Evolutionary conservation across 441 rosid genomes (phyloP).

Genomic region (Hura crepitans): DNA sequence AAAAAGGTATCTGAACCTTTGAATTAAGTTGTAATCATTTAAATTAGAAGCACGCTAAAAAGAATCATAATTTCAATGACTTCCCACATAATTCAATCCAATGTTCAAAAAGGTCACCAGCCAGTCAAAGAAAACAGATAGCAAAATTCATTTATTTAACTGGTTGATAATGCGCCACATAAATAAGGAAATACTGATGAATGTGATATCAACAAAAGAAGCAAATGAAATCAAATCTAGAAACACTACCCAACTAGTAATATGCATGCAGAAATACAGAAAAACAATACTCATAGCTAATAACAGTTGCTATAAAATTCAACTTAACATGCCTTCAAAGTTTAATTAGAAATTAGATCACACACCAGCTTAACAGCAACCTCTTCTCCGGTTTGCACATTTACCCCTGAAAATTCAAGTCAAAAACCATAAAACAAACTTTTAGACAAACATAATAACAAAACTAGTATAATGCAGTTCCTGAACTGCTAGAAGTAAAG

Average conservation of each 20-base stretch:
- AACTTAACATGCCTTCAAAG: slow-evolving; percentile 8
- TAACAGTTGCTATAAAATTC: not conserved
- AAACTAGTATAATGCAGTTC: slow-evolving; percentile 13
- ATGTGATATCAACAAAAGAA: not conserved
- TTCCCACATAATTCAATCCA: not conserved
- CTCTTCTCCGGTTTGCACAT: slow-evolving; percentile 96
- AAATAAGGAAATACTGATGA: not conserved
- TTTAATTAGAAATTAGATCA: slow-evolving; percentile 6
- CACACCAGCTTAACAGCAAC: slow-evolving; percentile 95
- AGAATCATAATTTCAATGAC: too few relatives aligned
- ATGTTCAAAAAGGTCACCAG: not conserved
- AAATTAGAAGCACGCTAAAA: not conserved
- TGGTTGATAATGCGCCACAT: not conserved
- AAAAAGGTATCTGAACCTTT: not conserved
- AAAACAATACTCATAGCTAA: not conserved
- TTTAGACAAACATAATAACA: not conserved
- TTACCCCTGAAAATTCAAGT: slow-evolving; percentile 51
- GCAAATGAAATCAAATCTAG: not conserved
- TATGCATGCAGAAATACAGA: not conserved
- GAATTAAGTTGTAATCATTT: not conserved
- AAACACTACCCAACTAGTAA: not conserved
- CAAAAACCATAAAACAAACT: slow-evolving; percentile 23
- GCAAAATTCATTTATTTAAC: not conserved
- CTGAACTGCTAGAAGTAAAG: not conserved
- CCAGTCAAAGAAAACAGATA: not conserved